Conservation (phyloP, 2,329 filamentous ascomycete species). For the Aspergillus brunneoviolaceus region DNA sequence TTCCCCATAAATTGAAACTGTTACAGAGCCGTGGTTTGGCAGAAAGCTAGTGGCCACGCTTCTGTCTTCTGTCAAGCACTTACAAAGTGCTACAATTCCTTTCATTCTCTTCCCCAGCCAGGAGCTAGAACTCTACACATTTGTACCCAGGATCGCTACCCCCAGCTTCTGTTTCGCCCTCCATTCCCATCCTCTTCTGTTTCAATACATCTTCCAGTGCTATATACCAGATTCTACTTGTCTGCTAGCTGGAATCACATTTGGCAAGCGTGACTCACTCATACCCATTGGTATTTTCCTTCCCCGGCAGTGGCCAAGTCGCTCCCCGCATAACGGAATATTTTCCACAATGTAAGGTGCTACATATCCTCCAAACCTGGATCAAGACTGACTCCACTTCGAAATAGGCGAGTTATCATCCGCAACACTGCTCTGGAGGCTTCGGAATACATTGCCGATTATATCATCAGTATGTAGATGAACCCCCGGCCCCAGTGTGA, state of each 20-base stretch:
- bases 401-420: conserved; percentile 76
- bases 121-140: neutral
- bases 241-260: neutral
- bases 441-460: conserved; percentile 75
- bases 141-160: neutral
- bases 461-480: conserved; percentile 64
- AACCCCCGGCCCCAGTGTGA: neutral
- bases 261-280: neutral
- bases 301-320: conserved; percentile 29
- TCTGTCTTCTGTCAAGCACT: conserved; percentile 1
- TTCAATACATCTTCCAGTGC: neutral
- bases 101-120: neutral
- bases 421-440: conserved; percentile 68
- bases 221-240: neutral
- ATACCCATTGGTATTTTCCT: neutral
- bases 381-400: conserved; percentile 12
- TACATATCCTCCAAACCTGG: neutral
- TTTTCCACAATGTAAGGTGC: conserved; percentile 26
- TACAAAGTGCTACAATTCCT: neutral
- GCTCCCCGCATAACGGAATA: neutral
- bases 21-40: conserved; percentile 28
- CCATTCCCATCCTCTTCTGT: neutral
- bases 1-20: conserved; percentile 12
- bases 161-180: neutral
- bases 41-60: conserved; percentile 9